Percentiles rank a stretch among this genome's conserved stretches.
phyloP scores from a whole-genome alignment of 2,329 filamentous ascomycete genomes.

The Blastomyces silverae region DNA sequence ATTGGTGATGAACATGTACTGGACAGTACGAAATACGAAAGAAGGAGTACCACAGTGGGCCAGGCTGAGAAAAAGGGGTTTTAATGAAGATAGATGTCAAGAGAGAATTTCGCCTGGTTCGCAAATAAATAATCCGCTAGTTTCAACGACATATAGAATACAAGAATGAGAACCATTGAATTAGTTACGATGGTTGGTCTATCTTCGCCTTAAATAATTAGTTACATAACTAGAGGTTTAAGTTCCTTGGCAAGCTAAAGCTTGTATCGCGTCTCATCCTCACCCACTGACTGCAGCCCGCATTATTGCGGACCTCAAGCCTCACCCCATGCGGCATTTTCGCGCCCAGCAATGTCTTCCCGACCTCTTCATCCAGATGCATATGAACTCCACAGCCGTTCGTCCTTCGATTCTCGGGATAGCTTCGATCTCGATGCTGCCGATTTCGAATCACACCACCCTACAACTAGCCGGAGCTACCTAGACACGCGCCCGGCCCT shows the following conservation, averaged over 20 bases:
- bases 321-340: neutral
- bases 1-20: no score
- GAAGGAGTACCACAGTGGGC: neutral
- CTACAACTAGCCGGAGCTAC: conserved; percentile 27
- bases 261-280: no score
- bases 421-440: conserved; percentile 39
- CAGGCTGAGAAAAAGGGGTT: no score
- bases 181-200: no score
- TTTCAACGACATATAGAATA: no score
- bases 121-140: no score
- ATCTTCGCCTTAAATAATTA: no score
- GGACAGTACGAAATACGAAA: neutral
- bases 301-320: neutral
- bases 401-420: conserved; percentile 36
- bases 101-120: no score
- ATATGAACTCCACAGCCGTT: conserved; percentile 37
- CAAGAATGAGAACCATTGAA: no score
- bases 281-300: neutral
- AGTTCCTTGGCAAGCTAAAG: neutral
- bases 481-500: conserved; percentile 24
- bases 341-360: conserved; percentile 36
- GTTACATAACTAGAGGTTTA: no score
- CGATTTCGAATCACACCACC: conserved; percentile 38
- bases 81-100: no score
- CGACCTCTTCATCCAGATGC: conserved; percentile 38